Evolutionary conservation across 108 stramenopile genomes (phyloP), one percentile per base, ranked within the genome.

Genomic region (Skeletonema potamos): DNA sequence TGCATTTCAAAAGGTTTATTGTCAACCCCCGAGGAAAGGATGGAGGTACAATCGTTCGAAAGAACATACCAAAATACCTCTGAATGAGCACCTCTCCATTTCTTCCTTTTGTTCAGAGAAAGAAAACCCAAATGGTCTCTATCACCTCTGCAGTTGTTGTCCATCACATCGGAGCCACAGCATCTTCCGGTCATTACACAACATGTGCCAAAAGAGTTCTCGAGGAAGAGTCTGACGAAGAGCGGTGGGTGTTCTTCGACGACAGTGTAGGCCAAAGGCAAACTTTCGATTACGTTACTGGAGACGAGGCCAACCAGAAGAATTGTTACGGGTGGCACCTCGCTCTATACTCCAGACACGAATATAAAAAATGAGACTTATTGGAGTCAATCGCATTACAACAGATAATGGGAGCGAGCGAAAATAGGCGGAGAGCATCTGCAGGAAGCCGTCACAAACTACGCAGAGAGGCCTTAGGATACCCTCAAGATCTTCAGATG

Each of bases 1-100:
- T 94, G 12, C 90, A 91, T 64, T 82, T 94, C 51, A 94, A 94
- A 71, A 68, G 93, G 29, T 94, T 94, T 51, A 77, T 82, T 46
- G 64, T 91, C n/a, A 85, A n/a, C n/a, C n/a, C 80, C 10, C 81
- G 78, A 64, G 62, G 77, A 63, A 41, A 56, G 3, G 72, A 65
- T 66, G 76, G 17, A 27, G 81, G 78, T 24, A 82, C 84, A 61
- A 68, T 82, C 37, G 64, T 87, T 4, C 61, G 70, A 51, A 87
- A 89, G 82, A 92, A 81, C 44, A 85, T 68, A 73, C 77, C 4
- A 82, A 66, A 69, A 74, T 82, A 26, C 67, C 66, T 51, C 51
- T 79, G n/a, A 57, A 78, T n/a, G 72, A 75, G 7, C 64, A 72
- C 33, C 77, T 79, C 3, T 68, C 82, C 29, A 68, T 79, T 10